Evolutionary conservation across 208 protist genomes (phyloP), one percentile per base, ranked within the genome.

Genomic region (Trypanosoma platydactyli): DNA sequence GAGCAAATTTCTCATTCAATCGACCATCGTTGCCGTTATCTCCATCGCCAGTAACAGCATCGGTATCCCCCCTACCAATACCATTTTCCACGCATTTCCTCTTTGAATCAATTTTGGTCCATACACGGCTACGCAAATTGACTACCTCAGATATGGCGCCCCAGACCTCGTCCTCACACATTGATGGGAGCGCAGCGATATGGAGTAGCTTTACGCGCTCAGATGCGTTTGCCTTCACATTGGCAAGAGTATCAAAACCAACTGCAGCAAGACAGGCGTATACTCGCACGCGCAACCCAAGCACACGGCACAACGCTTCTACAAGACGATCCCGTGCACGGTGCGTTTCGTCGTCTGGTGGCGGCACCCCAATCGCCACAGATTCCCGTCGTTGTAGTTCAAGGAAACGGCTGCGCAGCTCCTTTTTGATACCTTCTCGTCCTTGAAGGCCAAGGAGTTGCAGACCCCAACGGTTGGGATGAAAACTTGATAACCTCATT

Each of bases 111-210:
- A 38, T 24, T 4, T 50, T n/a, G 0, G 59, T 38, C 9, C 4
- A 46, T 24, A 45, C 61, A 30, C 57, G 53, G 52, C 20, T 33
- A 44, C 15, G 62, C 56, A 81, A 71, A 18, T 76, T 51, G 5
- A 83, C 81, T 9, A 78, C 64, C 53, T 84, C 76, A 0, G 82
- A 78, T 77, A 94, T 91, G 1, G 89, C 79, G 7, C 79, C 64
- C 74, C 80, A 86, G 40, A 94, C 52, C 71, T 94, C 85, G 50
- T 94, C 89, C 40, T 78, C 64, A 50, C 84, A 88, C 48, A 92
- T 71, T 33, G 84, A 74, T 4, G 83, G 85, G 27, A 94, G 73
- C 35, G 89, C 79, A 15, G 86, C 86, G 7, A 89, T 66, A 44
- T 79, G 66, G 12, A 90, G 64, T 38, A 94, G 58, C 6, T 84